Evolutionary conservation across 495 filamentous ascomycete genomes (phyloP).

Genomic region (Mytilinidion resinicola): DNA sequence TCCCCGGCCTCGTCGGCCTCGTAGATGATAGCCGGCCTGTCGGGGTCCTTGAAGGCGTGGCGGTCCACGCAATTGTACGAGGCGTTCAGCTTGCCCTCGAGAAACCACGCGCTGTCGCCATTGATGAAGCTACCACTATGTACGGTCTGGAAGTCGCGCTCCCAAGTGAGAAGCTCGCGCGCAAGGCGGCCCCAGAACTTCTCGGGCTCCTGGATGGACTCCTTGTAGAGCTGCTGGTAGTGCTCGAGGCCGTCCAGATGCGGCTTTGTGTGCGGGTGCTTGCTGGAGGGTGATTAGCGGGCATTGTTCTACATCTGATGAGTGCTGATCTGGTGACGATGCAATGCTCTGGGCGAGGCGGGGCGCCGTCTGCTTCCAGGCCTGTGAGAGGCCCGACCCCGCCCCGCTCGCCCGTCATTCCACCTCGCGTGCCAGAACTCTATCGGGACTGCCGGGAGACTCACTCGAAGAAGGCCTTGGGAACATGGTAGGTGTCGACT

Average conservation of each 20-base stretch:
- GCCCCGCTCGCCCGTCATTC: background rate
- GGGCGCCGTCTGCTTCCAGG: background rate
- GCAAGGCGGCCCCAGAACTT: slow-evolving; percentile 87
- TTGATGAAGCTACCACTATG: slow-evolving; percentile 66
- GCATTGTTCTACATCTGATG: slow-evolving; percentile 1
- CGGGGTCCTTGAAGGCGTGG: slow-evolving; percentile 85
- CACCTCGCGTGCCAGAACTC: background rate
- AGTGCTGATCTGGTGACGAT: slow-evolving; percentile 27
- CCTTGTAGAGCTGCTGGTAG: slow-evolving; percentile 89
- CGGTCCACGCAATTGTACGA: slow-evolving; percentile 97
- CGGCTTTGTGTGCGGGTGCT: slow-evolving; percentile 58
- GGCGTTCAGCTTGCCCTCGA: slow-evolving; percentile 88
- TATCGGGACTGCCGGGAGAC: slow-evolving; percentile 22
- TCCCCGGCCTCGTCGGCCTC: slow-evolving; percentile 89
- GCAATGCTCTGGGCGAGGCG: slow-evolving; percentile 6
- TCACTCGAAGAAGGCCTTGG: slow-evolving; percentile 58
- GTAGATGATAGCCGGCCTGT: slow-evolving; percentile 95
- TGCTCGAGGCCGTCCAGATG: slow-evolving; percentile 69
- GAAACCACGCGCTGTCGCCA: slow-evolving; percentile 91
- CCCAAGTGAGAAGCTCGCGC: slow-evolving; percentile 85
- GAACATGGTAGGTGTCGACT: slow-evolving; percentile 70
- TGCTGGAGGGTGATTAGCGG: slow-evolving; percentile 39
- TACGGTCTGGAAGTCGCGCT: slow-evolving; percentile 87
- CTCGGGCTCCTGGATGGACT: slow-evolving; percentile 85
- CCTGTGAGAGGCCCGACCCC: too few relatives aligned